phyloP scores from a whole-genome alignment of 2,329 filamentous ascomycete species.

The Colletotrichum caudatum region DNA sequence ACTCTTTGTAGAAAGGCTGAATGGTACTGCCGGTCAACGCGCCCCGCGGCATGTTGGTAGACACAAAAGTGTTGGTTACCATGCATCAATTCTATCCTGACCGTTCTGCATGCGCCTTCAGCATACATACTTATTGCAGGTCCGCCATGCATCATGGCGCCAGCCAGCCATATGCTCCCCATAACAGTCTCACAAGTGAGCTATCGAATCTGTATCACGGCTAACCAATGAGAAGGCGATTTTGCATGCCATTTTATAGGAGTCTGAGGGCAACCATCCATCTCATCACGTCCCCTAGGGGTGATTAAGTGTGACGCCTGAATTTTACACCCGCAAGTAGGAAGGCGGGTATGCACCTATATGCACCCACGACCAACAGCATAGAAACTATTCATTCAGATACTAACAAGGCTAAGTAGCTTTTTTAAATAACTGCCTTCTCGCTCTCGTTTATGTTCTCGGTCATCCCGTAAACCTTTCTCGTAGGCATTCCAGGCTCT shows the following conservation, averaged over 20 bases:
- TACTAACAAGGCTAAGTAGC: not conserved
- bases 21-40: not conserved
- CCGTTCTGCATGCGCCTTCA: not conserved
- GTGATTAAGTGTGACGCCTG: too few species aligned
- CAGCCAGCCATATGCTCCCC: not conserved
- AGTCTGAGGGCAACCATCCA: not conserved
- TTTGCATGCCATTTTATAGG: not conserved
- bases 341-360: not conserved
- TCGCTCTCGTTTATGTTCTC: not conserved
- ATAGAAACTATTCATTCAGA: not conserved
- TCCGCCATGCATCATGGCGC: not conserved
- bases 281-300: not conserved
- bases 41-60: not conserved
- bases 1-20: not conserved
- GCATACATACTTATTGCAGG: not conserved
- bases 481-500: not conserved
- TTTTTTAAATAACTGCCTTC: too few species aligned
- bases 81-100: not conserved
- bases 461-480: not conserved
- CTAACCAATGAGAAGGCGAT: not conserved
- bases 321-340: not conserved
- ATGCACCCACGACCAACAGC: slow-evolving; percentile 1
- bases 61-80: not conserved
- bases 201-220: not conserved
- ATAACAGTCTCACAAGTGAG: not conserved